These are phyloP conservation scores for Candida mattraensis DNA, from an alignment of 805 yeast genomes.

Conservation along the genomic window DNA sequence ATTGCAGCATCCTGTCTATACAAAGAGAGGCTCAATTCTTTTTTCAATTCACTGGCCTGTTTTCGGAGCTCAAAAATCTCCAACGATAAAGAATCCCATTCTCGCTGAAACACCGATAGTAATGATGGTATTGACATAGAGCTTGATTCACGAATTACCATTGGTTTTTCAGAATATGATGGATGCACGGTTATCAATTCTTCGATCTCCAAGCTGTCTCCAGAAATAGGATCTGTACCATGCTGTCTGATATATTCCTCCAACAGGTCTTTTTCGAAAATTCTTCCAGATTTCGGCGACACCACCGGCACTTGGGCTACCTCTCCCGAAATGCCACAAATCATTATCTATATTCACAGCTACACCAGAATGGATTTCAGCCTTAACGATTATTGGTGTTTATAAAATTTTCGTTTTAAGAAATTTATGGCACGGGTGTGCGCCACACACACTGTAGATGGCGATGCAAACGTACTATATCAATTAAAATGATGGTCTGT, in stretches of 20 bases:
- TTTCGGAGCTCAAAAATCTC: constrained; percentile 78
- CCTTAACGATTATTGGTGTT: not conserved
- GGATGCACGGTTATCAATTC: constrained; percentile 51
- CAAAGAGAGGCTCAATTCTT: constrained; percentile 73
- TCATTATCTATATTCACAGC: constrained; percentile 18
- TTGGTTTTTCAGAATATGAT: constrained; percentile 16
- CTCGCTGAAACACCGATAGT: constrained; percentile 74
- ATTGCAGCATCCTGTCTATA: constrained; percentile 91
- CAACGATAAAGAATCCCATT: constrained; percentile 85
- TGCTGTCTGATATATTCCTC: constrained; percentile 61
- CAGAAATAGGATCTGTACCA: constrained; percentile 74
- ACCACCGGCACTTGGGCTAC: constrained; percentile 71
- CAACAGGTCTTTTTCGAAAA: constrained; percentile 67
- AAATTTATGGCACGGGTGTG: too few relatives aligned
- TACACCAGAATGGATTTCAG: not conserved
- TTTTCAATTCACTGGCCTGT: constrained; percentile 62
- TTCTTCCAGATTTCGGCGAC: constrained; percentile 65
- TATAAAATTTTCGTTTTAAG: too few relatives aligned
- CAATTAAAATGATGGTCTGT: too few relatives aligned
- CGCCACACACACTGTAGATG: too few relatives aligned
- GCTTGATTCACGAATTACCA: constrained; percentile 33
- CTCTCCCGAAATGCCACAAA: constrained; percentile 60
- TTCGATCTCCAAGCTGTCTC: constrained; percentile 54
- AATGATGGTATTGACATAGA: constrained; percentile 74
- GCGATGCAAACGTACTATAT: too few relatives aligned